These are phyloP conservation scores for Aspergillus flavus DNA, from an alignment of 2,329 filamentous ascomycete genomes.

Conservation along the genomic window DNA sequence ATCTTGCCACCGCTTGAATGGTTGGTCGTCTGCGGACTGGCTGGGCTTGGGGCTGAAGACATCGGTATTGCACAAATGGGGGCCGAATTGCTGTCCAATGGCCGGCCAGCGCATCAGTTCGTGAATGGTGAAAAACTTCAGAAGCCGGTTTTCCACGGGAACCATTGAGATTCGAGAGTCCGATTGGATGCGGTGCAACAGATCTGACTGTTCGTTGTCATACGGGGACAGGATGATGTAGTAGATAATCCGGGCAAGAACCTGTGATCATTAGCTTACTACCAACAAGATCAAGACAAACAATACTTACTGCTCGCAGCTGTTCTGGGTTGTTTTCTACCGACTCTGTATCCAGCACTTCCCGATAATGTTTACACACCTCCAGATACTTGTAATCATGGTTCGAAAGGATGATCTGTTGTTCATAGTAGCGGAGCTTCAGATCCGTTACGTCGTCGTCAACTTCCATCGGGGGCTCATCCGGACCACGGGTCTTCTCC, in stretches of 20 bases:
- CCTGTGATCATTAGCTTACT: constrained; percentile 51
- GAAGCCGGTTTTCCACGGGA: constrained; percentile 76
- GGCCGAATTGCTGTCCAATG: constrained; percentile 84
- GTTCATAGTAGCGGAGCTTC: constrained; percentile 95
- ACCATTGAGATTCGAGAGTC: constrained; percentile 81
- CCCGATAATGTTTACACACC: constrained; percentile 96
- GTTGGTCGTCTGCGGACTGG: constrained; percentile 74
- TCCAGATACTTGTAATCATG: constrained; percentile 97
- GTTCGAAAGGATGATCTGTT: constrained; percentile 93
- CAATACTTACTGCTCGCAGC: constrained; percentile 74
- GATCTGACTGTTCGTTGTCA: constrained; percentile 97
- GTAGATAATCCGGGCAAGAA: constrained; percentile 93
- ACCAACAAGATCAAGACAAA: constrained; percentile 4
- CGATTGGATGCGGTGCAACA: constrained; percentile 87
- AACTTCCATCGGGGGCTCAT: constrained; percentile 73
- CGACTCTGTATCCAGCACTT: constrained; percentile 93
- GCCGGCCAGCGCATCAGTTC: constrained; percentile 99
- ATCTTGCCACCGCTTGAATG: constrained; percentile 86
- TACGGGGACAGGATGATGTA: constrained; percentile 95
- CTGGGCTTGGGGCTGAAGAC: constrained; percentile 73
- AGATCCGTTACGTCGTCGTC: constrained; percentile 93
- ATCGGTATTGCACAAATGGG: constrained; percentile 84
- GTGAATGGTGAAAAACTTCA: constrained; percentile 92
- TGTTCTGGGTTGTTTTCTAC: constrained; percentile 88
- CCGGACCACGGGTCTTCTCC: constrained; percentile 76